Percentiles rank a stretch among this genome's conserved stretches.
phyloP scores from a whole-genome alignment of 2,329 filamentous ascomycete genomes.

The Exophiala viscosa region DNA sequence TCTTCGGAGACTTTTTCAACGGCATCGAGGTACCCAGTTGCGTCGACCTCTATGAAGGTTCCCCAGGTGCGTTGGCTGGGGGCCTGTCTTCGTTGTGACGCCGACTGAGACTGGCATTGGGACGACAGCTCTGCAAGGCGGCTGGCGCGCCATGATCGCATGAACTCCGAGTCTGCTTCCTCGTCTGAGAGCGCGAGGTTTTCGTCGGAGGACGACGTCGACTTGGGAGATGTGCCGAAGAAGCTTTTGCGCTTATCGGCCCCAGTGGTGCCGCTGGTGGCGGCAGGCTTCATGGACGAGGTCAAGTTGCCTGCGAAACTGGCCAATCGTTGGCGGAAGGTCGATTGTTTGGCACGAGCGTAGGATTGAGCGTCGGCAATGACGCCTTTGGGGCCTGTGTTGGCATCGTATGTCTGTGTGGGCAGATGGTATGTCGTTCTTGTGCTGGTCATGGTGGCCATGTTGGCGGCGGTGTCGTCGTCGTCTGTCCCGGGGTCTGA shows the following conservation, averaged over 20 bases:
- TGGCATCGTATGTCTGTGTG: constrained; percentile 45
- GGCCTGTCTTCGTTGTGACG: constrained; percentile 41
- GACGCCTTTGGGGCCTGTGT: constrained; percentile 51
- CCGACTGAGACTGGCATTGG: constrained; percentile 47
- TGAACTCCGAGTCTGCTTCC: constrained; percentile 47
- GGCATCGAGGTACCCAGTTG: constrained; percentile 87
- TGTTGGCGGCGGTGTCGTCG: constrained; percentile 34
- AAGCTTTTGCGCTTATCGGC: constrained; percentile 23
- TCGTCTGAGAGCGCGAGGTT: constrained; percentile 33
- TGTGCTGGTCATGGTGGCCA: constrained; percentile 32
- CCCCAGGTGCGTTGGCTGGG: constrained; percentile 77
- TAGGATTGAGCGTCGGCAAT: constrained; percentile 51
- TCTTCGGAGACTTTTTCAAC: constrained; percentile 83
- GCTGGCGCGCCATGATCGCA: constrained; percentile 79
- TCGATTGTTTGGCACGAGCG: constrained; percentile 46
- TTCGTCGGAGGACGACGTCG: constrained; percentile 19
- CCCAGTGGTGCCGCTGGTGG: constrained; percentile 24
- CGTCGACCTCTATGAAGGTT: constrained; percentile 77
- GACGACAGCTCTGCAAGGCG: constrained; percentile 72
- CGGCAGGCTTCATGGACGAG: constrained; percentile 3
- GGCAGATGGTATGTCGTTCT: constrained; percentile 43
- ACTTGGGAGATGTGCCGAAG: constrained; percentile 18
- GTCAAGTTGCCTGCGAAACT: constrained; percentile 21
- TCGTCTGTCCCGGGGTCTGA: constrained; percentile 32
- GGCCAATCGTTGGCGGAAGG: constrained; percentile 42